A percentile compares a stretch with the other conserved stretches of the same genome.
Conservation (phyloP, 2,329 filamentous ascomycete species). For the Blumeria hordei region DNA sequence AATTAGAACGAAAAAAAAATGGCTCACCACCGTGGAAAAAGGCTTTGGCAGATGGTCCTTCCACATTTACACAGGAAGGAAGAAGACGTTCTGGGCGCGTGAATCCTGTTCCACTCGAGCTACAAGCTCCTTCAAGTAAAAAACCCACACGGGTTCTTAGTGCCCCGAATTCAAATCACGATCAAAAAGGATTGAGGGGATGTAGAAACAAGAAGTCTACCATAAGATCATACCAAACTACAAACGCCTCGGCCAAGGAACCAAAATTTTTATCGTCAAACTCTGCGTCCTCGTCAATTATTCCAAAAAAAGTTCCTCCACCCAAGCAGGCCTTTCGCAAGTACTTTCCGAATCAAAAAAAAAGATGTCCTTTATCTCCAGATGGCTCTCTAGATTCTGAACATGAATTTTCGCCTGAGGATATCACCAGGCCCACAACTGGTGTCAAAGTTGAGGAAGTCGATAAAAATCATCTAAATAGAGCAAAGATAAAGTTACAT, state of each 20-base stretch:
- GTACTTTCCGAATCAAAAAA: neutral
- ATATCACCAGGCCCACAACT: neutral
- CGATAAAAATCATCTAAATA: constrained; percentile 9
- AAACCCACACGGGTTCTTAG: constrained; percentile 26
- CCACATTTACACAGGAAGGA: constrained; percentile 56
- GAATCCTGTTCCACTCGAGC: constrained; percentile 29
- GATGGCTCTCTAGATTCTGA: neutral
- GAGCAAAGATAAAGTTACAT: constrained; percentile 25
- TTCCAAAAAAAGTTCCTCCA: neutral
- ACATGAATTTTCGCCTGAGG: neutral
- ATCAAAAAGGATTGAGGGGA: constrained; percentile 9
- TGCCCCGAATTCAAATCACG: constrained; percentile 11
- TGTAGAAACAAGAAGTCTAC: constrained; percentile 2
- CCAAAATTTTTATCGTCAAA: neutral
- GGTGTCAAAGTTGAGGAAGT: constrained; percentile 6
- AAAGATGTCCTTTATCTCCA: too few relatives aligned
- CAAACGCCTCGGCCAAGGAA: neutral
- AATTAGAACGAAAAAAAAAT: constrained; percentile 27
- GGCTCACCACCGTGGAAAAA: constrained; percentile 88
- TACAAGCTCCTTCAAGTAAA: constrained; percentile 25
- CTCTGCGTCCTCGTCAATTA: neutral
- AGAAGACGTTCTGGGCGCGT: constrained; percentile 41
- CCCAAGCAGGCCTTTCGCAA: neutral
- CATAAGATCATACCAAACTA: neutral
- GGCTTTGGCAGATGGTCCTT: constrained; percentile 62